Base-by-base conservation (phyloP, 192 early-diverging fungal species). In the Pilobolus umbonatus region DNA sequence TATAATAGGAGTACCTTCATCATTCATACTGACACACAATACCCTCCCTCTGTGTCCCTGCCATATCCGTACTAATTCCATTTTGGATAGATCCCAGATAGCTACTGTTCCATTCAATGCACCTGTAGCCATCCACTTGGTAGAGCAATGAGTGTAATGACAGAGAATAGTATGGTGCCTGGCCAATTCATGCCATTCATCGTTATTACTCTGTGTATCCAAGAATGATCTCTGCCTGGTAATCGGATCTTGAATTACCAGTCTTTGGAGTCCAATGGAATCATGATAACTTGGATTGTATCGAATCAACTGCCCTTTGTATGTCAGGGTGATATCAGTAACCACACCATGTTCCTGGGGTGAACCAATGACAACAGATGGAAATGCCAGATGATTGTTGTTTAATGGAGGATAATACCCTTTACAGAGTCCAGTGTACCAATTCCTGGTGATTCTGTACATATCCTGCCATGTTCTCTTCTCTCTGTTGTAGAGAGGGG, bases 21-120 rank as follows among this genome's bases (percentile, higher is more conserved):
- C 71, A 57, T 76, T 80, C 78, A 80, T 76, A 12, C 66, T 65
- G 11, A 80, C 73, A 22, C 78, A 76, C 0, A 80, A 57, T 1
- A 76, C 78, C 17, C 75, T 43, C 5, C 75, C 69, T 15, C 75
- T 67, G 17, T 71, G 63, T 1, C 66, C 72, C 12, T 73, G 61
- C 78, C 78, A 80, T 25, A 62, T 49, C 7, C 71, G 55, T 2
- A 68, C 67, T 21, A 72, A 53, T 12, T 60, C 28, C 7, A 47
- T 43, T 11, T 60, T 47, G 1, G 59, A 47, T 28, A 70, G 30
- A 55, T 76, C 69, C 72, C 78, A 74, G 6, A 80, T 60, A 2
- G 65, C 40, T 3, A 80, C 78, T 22, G 69, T 64, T 15, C 78
- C 78, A 51, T 76, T 63, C 51, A 80, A 54, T 24, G 69, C 67